Evolutionary conservation across 768 basidiomycete species (phyloP), one percentile per base, ranked within the genome.

Genomic region (Chalciporus chontae): DNA sequence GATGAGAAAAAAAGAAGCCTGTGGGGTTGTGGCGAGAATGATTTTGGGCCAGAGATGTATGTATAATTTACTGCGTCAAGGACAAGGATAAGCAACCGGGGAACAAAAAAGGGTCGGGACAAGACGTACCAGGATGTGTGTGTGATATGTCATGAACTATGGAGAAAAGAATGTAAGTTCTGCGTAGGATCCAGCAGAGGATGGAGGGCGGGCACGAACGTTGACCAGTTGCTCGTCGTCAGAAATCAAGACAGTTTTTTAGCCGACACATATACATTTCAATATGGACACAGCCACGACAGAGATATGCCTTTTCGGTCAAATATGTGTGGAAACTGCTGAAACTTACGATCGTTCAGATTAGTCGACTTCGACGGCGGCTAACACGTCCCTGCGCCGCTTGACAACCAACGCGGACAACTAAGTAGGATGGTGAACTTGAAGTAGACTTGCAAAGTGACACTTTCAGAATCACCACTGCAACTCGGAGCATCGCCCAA

Each of bases 61-160:
- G 48, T 38, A 50, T 64, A 51, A 54, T 42, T 51, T 62, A 61
- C 60, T 60, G 10, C 8, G 50, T n/a, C 26, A 19, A 19, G 13
- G 9, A n/a, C 15, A 4, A 36, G 8, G 34, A 36, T 36, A 2
- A 36, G 34, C 34, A 36, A 36, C 29, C 29, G 4, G 29, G 2
- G 13, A 10, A 8, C 31, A 31, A 9, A 8, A 29, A 9, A 36
- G 13, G 29, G 29, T 9, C 5, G 15, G 8, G n/a, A 15, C 34
- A n/a, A 36, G 34, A 36, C 34, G 7, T 36, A 36, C 34, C 34
- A 36, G 34, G 5, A 31, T 11, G 31, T 11, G 31, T 31, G n/a
- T 36, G 9, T 15, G 34, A 36, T 36, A 36, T 15, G 14, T n/a
- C 34, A 14, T 36, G 34, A 36, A 36, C n/a, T 15, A 8, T 36